Base-by-base conservation (phyloP, 768 basidiomycete genomes). In the Lentinula aciculospora region DNA sequence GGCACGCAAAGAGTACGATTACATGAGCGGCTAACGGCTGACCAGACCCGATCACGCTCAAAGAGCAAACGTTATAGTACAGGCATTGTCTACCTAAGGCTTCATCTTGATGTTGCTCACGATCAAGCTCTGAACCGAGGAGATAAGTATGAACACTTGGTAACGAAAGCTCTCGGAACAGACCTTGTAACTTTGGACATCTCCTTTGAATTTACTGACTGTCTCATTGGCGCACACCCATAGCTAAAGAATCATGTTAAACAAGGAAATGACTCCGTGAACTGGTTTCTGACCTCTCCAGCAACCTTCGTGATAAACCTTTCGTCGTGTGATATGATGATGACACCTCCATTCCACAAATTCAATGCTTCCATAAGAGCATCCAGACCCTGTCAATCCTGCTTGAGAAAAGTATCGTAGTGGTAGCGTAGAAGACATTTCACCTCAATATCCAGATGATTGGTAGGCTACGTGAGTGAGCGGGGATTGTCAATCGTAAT, bases 281-380 rank as follows among this genome's bases (percentile, higher is more conserved):
- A 40, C 3, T 31, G 28, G 10, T 12, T 28, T 63, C 80, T 27
- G 63, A 90, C 92, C 79, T 94, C 87, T 68, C 83, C 85, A 3
- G 92, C 88, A 19, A 94, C 93, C 15, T 84, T 86, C 15, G 92
- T 95, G 65, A 95, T 96, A 69, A 96, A 98, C 51, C 92, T 77
- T 68, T 96, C 94, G 78, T 98, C 95, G 81, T 97, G 95, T 61
- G 91, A 94, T 64, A 94, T 93, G 62, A 94, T 77, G 61, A 96
- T 94, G 6, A 95, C 92, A 29, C 93, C 93, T 8, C 94, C 94
- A 63, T 92, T 93, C 90, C 89, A 95, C 10, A 74, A 73, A 60
- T 79, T 76, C 60, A 92, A 66, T 4, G 92, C 97, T 3, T 79
- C 70, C 88, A 98, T 97, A 53, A 98, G 76, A 1, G 94, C 97